Evolutionary conservation across 2,329 filamentous ascomycete species (phyloP).

Genomic region (Knufia petricola): DNA sequence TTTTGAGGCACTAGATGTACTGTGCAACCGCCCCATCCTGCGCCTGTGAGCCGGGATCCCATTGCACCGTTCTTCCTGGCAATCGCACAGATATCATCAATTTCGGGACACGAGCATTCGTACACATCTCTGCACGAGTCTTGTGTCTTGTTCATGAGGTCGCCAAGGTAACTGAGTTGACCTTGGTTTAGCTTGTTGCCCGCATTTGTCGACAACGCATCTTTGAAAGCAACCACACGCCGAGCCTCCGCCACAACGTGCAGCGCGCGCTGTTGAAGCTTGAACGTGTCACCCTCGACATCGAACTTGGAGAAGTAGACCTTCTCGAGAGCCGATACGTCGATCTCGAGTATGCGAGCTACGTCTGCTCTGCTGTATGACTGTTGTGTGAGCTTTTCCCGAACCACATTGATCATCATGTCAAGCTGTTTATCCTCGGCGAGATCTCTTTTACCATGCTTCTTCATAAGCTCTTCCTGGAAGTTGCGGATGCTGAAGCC

Average conservation of each 20-base stretch:
- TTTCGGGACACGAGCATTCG: slow-evolving; percentile 83
- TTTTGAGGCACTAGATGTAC: slow-evolving; percentile 84
- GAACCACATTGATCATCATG: slow-evolving; percentile 59
- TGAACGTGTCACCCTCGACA: slow-evolving; percentile 77
- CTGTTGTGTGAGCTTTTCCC: slow-evolving; percentile 62
- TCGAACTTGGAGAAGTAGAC: slow-evolving; percentile 82
- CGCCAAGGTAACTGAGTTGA: slow-evolving; percentile 61
- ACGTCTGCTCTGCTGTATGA: slow-evolving; percentile 87
- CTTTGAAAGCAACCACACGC: slow-evolving; percentile 74
- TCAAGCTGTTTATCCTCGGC: slow-evolving; percentile 58
- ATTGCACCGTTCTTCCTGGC: slow-evolving; percentile 69
- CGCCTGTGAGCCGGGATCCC: slow-evolving; percentile 58
- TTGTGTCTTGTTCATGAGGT: slow-evolving; percentile 82
- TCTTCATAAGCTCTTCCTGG: slow-evolving; percentile 67
- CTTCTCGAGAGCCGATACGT: slow-evolving; percentile 60
- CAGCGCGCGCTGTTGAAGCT: slow-evolving; percentile 73
- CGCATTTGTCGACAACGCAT: slow-evolving; percentile 54
- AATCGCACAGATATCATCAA: slow-evolving; percentile 80
- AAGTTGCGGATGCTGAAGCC: slow-evolving; percentile 77
- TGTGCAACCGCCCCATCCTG: slow-evolving; percentile 93
- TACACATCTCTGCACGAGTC: slow-evolving; percentile 76
- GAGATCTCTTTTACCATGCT: slow-evolving; percentile 38
- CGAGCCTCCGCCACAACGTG: slow-evolving; percentile 88
- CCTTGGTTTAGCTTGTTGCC: slow-evolving; percentile 30
- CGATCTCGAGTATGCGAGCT: slow-evolving; percentile 58